Evolutionary conservation across 495 filamentous ascomycete species (phyloP).

Genomic region (Penicillium desertorum): DNA sequence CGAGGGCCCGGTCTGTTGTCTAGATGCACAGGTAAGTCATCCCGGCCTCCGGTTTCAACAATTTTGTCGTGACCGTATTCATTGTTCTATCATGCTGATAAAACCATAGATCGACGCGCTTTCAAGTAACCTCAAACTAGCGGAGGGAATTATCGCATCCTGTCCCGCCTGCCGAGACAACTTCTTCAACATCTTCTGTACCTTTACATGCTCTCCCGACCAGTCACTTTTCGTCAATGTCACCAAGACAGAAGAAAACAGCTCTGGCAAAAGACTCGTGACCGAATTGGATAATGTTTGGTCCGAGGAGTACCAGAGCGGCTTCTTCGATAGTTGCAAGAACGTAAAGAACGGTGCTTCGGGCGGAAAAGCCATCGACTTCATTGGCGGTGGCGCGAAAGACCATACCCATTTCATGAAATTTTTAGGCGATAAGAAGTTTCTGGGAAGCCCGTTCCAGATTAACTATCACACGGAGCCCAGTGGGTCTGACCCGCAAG

Average conservation of each 20-base stretch:
- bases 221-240: slow-evolving; percentile 96
- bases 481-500: slow-evolving; percentile 46
- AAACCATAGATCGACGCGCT: slow-evolving; percentile 66
- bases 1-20: slow-evolving; percentile 80
- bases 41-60: neutral
- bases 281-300: slow-evolving; percentile 90
- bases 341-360: slow-evolving; percentile 96
- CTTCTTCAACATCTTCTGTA: slow-evolving; percentile 97
- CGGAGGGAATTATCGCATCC: slow-evolving; percentile 80
- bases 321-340: slow-evolving; percentile 96
- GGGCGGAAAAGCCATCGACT: slow-evolving; percentile 85
- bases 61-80: neutral
- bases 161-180: slow-evolving; percentile 96
- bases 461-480: slow-evolving; percentile 80
- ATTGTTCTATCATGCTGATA: neutral
- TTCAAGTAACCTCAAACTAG: slow-evolving; percentile 77
- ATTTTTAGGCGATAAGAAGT: slow-evolving; percentile 89
- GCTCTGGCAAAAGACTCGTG: slow-evolving; percentile 68
- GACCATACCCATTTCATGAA: slow-evolving; percentile 80
- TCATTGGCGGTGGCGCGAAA: slow-evolving; percentile 94
- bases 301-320: slow-evolving; percentile 78
- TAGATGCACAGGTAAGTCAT: slow-evolving; percentile 66
- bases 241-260: slow-evolving; percentile 66
- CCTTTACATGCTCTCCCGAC: slow-evolving; percentile 94
- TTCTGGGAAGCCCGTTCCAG: slow-evolving; percentile 90